These are phyloP conservation scores for Kluyveromyces nonfermentans DNA, from an alignment of 805 yeast genomes.

Conservation along the genomic window DNA sequence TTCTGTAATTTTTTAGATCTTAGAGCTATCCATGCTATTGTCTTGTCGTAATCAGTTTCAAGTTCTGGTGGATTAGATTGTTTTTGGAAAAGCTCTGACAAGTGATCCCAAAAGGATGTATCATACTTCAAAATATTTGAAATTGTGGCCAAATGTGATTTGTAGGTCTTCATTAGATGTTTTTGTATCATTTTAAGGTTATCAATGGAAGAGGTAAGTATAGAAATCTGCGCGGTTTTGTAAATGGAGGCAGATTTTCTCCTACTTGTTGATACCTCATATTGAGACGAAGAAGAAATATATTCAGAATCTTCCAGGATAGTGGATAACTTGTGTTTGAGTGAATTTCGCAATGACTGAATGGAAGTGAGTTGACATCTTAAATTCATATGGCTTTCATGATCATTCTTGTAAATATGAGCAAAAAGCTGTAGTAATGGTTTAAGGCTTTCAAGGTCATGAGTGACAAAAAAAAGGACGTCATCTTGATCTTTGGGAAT, in stretches of 20 bases:
- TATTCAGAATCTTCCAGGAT: constrained; percentile 14
- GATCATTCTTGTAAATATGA: constrained; percentile 30
- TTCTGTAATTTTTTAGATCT: constrained; percentile 7
- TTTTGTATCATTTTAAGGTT: constrained; percentile 44
- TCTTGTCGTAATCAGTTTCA: constrained; percentile 39
- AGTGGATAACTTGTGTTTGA: constrained; percentile 37
- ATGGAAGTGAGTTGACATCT: constrained; percentile 53
- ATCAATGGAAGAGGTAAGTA: constrained; percentile 37
- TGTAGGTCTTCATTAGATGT: constrained; percentile 34
- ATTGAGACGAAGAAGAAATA: constrained; percentile 6
- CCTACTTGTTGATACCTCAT: constrained; percentile 10
- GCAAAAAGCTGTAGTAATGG: constrained; percentile 27
- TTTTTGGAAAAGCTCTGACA: constrained; percentile 39
- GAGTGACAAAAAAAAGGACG: constrained; percentile 27
- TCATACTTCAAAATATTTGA: constrained; percentile 47
- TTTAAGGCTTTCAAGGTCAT: constrained; percentile 10
- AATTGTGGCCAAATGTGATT: constrained; percentile 37
- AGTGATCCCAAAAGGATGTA: constrained; percentile 38
- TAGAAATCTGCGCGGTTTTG: constrained; percentile 38
- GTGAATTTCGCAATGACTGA: constrained; percentile 43
- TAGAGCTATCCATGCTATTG: constrained; percentile 28
- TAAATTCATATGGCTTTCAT: constrained; percentile 29
- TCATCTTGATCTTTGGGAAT: constrained; percentile 23
- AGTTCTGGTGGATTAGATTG: constrained; percentile 36
- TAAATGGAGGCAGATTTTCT: constrained; percentile 34